These are phyloP conservation scores for Coniochaeta prunicola DNA, from an alignment of 2,329 filamentous ascomycete genomes.

Conservation along the genomic window DNA sequence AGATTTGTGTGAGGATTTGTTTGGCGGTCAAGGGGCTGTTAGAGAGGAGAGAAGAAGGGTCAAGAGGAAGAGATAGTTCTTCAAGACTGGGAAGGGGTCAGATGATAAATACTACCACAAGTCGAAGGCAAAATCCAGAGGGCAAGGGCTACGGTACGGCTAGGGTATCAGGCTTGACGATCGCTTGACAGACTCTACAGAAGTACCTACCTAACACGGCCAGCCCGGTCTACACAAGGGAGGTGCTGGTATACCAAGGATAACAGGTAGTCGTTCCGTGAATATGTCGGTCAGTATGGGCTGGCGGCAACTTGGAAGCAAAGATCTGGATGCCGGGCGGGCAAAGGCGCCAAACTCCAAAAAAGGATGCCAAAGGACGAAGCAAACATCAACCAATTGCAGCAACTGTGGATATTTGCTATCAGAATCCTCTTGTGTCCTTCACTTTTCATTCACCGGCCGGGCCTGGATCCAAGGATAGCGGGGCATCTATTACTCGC, in stretches of 20 bases:
- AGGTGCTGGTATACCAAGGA: background rate
- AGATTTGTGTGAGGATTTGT: background rate
- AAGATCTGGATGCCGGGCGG: background rate
- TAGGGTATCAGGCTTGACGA: background rate
- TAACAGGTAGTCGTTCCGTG: background rate
- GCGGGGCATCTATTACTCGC: background rate
- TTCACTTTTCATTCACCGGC: background rate
- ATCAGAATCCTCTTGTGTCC: background rate
- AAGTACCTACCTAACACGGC: slow-evolving; percentile 3
- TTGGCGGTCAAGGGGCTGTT: background rate
- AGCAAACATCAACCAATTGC: background rate
- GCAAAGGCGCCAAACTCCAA: background rate
- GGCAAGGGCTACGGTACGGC: background rate
- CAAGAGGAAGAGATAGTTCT: background rate
- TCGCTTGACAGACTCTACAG: background rate
- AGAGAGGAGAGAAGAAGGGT: background rate
- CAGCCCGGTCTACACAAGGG: background rate
- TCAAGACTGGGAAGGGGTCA: background rate
- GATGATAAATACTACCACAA: background rate
- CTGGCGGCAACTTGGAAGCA: background rate
- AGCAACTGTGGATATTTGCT: background rate
- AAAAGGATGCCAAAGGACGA: background rate
- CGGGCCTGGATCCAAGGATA: background rate
- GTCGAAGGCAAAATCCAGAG: slow-evolving; percentile 1
- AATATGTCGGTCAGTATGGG: background rate